Percentiles rank a stretch among this genome's conserved stretches.
phyloP scores from a whole-genome alignment of 306 rosid species.

The Quercus parvula region DNA sequence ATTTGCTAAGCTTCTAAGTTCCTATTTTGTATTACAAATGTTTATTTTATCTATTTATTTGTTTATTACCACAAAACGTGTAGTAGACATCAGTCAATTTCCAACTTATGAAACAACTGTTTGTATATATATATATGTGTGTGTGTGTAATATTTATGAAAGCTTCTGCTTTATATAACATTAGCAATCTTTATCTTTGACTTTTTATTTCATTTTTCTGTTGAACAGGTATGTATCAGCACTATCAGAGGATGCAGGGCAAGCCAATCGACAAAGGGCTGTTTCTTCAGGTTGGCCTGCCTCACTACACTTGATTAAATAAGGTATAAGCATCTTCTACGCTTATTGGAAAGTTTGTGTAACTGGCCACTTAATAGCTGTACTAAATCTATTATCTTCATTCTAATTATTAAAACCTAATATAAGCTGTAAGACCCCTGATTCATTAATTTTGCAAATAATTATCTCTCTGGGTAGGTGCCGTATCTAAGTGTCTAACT shows the following conservation, averaged over 20 bases:
- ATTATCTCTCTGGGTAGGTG: background rate
- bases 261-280: constrained; percentile 49
- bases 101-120: too few relatives aligned
- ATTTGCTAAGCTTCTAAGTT: too few relatives aligned
- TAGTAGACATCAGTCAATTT: too few relatives aligned
- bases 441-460: background rate
- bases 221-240: constrained; percentile 85
- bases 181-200: background rate
- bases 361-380: too few relatives aligned
- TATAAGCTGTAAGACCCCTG: background rate
- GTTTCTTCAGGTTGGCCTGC: constrained; percentile 93
- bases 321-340: constrained; percentile 42
- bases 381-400: too few relatives aligned
- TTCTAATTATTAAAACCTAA: too few relatives aligned
- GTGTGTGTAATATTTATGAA: background rate
- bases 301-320: constrained; percentile 83
- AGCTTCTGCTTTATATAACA: constrained; percentile 8
- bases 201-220: background rate
- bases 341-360: background rate
- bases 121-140: too few relatives aligned
- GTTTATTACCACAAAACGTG: too few relatives aligned
- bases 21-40: too few relatives aligned
- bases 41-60: too few relatives aligned
- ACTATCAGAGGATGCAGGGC: constrained; percentile 57
- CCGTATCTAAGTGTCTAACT: background rate